Evolutionary conservation across 371 early-diverging fungal genomes (phyloP).

Genomic region (Batkoa obscura): DNA sequence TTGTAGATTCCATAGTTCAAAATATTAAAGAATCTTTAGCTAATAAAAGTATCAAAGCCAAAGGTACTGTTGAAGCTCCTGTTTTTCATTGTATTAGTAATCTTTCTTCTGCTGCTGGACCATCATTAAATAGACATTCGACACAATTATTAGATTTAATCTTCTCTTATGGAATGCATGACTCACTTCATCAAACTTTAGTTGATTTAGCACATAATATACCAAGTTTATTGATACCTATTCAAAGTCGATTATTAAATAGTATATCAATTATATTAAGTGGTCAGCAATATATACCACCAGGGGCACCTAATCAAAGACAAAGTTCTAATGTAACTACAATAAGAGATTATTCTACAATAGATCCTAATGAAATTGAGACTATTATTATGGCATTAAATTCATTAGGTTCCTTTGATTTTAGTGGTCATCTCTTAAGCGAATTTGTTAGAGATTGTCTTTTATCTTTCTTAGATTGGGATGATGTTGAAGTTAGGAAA

Average conservation of each 20-base stretch:
- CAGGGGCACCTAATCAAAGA: slow-evolving; percentile 37
- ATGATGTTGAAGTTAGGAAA: slow-evolving; percentile 59
- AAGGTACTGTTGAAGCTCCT: slow-evolving; percentile 28
- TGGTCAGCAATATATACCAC: slow-evolving; percentile 67
- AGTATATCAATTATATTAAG: slow-evolving; percentile 71
- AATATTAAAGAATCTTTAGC: neutral
- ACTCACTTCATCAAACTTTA: slow-evolving; percentile 61
- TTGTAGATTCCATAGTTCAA: slow-evolving; percentile 23
- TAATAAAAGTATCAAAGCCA: neutral
- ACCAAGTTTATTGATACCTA: slow-evolving; percentile 54
- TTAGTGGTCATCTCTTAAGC: slow-evolving; percentile 59
- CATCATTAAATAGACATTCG: slow-evolving; percentile 65
- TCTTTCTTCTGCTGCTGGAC: slow-evolving; percentile 79
- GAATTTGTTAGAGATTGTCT: slow-evolving; percentile 83
- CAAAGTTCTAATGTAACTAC: slow-evolving; percentile 4
- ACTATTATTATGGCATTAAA: slow-evolving; percentile 66
- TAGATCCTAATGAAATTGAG: slow-evolving; percentile 19
- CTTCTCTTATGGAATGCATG: slow-evolving; percentile 73
- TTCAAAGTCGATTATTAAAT: slow-evolving; percentile 81
- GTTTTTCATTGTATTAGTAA: slow-evolving; percentile 71
- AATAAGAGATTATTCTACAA: neutral
- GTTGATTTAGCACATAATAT: slow-evolving; percentile 63
- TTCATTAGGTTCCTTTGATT: slow-evolving; percentile 76
- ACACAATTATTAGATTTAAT: slow-evolving; percentile 79
- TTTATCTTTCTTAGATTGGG: slow-evolving; percentile 67